These are phyloP conservation scores for Pulveroboletus ravenelii DNA, from an alignment of 768 basidiomycete genomes.

Conservation along the genomic window DNA sequence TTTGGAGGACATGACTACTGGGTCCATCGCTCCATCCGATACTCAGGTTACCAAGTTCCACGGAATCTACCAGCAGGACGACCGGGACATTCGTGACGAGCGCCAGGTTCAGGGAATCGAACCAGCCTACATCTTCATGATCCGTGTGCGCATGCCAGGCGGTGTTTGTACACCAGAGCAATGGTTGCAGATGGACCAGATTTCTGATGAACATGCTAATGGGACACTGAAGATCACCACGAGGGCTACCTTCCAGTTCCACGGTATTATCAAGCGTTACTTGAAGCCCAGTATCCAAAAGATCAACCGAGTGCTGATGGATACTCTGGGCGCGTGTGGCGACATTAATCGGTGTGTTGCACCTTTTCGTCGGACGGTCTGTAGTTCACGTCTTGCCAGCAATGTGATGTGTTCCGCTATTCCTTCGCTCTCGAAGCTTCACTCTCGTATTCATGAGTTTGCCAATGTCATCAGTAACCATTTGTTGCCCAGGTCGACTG, in stretches of 20 bases:
- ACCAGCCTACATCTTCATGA: conserved; percentile 98
- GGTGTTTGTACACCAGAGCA: conserved; percentile 90
- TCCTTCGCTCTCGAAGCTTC: conserved; percentile 83
- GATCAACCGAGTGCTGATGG: conserved; percentile 85
- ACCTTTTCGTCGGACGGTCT: background rate
- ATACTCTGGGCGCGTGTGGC: conserved; percentile 97
- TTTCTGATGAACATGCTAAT: conserved; percentile 91
- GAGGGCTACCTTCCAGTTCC: conserved; percentile 98
- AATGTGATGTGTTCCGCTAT: conserved; percentile 91
- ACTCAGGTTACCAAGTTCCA: conserved; percentile 98
- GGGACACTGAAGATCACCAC: conserved; percentile 97
- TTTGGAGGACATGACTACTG: conserved; percentile 78
- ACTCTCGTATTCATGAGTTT: conserved; percentile 78
- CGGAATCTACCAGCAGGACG: conserved; percentile 95
- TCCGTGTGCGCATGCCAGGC: conserved; percentile 92
- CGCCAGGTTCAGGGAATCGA: conserved; percentile 88
- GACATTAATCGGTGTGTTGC: conserved; percentile 82
- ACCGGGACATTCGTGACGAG: conserved; percentile 97
- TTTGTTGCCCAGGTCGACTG: conserved; percentile 83
- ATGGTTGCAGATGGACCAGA: conserved; percentile 95
- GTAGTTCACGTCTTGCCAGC: conserved; percentile 36
- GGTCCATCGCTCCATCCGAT: conserved; percentile 87
- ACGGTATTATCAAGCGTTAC: conserved; percentile 96
- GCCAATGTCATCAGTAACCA: conserved; percentile 79
- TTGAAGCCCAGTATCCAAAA: conserved; percentile 95